phyloP scores from a whole-genome alignment of 495 filamentous ascomycete species.

The Geopyxis carbonaria region DNA sequence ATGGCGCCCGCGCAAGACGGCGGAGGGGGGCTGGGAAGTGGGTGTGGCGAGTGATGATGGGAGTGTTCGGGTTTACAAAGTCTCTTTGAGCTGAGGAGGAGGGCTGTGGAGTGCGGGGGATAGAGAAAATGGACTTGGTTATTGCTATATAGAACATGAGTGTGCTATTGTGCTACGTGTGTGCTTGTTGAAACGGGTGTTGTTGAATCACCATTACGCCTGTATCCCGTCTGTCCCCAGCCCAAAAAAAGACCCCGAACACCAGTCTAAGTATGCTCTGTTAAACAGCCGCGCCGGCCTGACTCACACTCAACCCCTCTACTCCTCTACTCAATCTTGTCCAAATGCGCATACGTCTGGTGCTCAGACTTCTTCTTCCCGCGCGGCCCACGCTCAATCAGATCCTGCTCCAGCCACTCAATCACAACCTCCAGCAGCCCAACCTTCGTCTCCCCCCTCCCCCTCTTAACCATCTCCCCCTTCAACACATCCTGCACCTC shows the following conservation, averaged over 20 bases:
- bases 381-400: conserved; percentile 63
- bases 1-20: conserved; percentile 45
- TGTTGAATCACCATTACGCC: too few species aligned
- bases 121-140: too few species aligned
- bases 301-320: too few species aligned
- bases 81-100: conserved; percentile 28
- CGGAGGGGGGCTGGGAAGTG: conserved; percentile 32
- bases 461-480: conserved; percentile 48
- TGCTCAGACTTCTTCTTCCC: conserved; percentile 14
- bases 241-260: too few species aligned
- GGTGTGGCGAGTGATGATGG: conserved; percentile 72
- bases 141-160: too few species aligned
- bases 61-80: conserved; percentile 54
- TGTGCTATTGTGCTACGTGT: too few species aligned
- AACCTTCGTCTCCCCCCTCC: conserved; percentile 29
- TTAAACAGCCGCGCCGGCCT: too few species aligned
- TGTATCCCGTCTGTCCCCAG: too few species aligned
- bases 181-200: too few species aligned
- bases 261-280: too few species aligned
- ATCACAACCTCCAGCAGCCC: conserved; percentile 51
- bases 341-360: too few species aligned
- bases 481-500: conserved; percentile 49
- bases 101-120: background rate
- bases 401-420: conserved; percentile 69
- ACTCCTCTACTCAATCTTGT: too few species aligned